Evolutionary conservation across 768 basidiomycete species (phyloP), one percentile per base, ranked within the genome.

Genomic region (Grammothele lineata): DNA sequence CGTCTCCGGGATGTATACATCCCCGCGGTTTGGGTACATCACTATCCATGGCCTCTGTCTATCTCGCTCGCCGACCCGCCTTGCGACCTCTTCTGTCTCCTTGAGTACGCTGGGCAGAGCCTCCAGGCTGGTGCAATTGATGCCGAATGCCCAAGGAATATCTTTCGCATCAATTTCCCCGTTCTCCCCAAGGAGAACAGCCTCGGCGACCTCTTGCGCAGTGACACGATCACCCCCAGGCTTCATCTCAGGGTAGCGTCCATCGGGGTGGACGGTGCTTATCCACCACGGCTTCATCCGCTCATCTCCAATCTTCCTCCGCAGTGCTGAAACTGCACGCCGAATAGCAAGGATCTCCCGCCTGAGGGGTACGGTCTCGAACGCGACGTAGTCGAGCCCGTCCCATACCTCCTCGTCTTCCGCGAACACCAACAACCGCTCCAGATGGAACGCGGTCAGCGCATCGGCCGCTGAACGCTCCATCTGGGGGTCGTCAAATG

Each of bases 331-430:
- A 55, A 92, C 74, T 3, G 87, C 86, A 10, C 64, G 65, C 40
- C 85, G 69, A 51, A 91, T 81, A 12, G 84, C 85, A 18, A 61
- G 61, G 4, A 85, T 70, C 61, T 92, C 90, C 27, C 80, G 66
- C 7, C 73, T 58, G 3, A 89, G 68, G 0, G 89, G 86, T 4
- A 91, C 67, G 0, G 87, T 91, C 70, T 92, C 90, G 60, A 92
- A 91, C 10, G 83, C 84, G 40, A 91, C 54, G 49, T 71, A 75
- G 45, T 85, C 81, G 43, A 91, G 65, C 10, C 59, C 58, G 30
- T 61, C 52, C 86, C 87, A 91, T 1, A 68, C 62, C 23, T 69
- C 65, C 4, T 57, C 45, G 47, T 84, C 70, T 6, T 63, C 58
- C 1, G 77, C 70, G 58, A 80, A 84, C 3, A 78, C 66, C 34